Base-by-base conservation (phyloP, 2,329 filamentous ascomycete species). In the Colletotrichum sp. region DNA sequence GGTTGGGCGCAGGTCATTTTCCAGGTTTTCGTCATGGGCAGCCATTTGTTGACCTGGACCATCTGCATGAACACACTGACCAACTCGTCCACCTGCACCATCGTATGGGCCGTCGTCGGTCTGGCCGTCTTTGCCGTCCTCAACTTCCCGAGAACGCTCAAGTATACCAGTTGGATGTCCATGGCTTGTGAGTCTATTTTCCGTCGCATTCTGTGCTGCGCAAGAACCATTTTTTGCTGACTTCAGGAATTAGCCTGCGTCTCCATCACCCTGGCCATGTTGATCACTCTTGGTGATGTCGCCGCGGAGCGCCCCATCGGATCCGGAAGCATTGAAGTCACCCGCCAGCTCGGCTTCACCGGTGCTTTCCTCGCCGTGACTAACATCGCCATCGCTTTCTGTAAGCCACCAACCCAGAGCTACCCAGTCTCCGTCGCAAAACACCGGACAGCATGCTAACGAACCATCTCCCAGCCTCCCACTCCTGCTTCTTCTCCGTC, bases 401-500 rank as follows among this genome's bases (percentile, higher is more conserved):
- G 91, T 82, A 60, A 78, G 80, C 13, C 10, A 30, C 69, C 77
- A 13, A 3, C 16, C n/a, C 9, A 6, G 1, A 30, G 67, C 77
- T 9, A 3, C 16, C n/a, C 9, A 8, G 1, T 16, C 9, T 22
- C 0, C 1, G 5, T 61, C 15, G 6, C 27, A 10, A 61, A 7
- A 13, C 56, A 6, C 13, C 22, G 4, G 5, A 4, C 0, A 16
- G 8, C 12, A 18, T 30, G 28, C 71, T 74, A 61, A 74, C 5
- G 22, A 8, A 22, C 16, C 4, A 3, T 13, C 1, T 16, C 13
- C 3, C 66, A 82, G 80, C 83, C 61, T 91, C 91, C 39, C 92
- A 93, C 80, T 90, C 92, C n/a, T 92, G 91, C 76, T 94, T 94
- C 85, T 94, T 94, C 82, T 88, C 87, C 76, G 89, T 94, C 81